Conservation (phyloP, 352 stramenopile species). For the Halophytophthora batemanensis region DNA sequence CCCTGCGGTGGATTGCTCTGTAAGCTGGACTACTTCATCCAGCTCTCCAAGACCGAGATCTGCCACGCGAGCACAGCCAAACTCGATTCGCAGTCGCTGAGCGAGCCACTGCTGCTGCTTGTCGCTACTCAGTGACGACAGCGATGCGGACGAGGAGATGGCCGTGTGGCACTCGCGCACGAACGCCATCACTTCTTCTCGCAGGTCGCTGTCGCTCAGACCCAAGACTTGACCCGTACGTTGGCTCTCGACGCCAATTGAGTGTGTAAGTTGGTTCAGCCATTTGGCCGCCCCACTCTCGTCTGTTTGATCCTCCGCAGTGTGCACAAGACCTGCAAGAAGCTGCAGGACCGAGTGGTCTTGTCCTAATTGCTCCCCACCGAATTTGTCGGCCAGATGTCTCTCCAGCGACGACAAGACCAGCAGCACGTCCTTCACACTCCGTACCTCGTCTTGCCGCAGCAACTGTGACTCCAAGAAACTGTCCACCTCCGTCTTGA, state of each 20-base stretch:
- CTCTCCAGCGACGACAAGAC: constrained; percentile 37
- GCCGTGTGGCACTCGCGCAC: constrained; percentile 21
- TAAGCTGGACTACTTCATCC: constrained; percentile 21
- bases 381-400: constrained; percentile 23
- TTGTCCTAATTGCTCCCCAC: constrained; percentile 18
- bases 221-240: background rate
- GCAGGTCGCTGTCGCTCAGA: constrained; percentile 9
- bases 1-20: constrained; percentile 8
- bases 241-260: background rate
- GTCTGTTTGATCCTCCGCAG: constrained; percentile 6
- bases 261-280: constrained; percentile 11
- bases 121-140: constrained; percentile 25
- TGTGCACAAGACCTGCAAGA: constrained; percentile 12
- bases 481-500: constrained; percentile 25
- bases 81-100: constrained; percentile 21
- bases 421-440: constrained; percentile 33
- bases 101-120: constrained; percentile 33
- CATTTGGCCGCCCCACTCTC: constrained; percentile 8
- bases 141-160: constrained; percentile 20
- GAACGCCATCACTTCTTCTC: constrained; percentile 25
- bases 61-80: constrained; percentile 19
- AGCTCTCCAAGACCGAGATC: constrained; percentile 17
- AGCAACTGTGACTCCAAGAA: constrained; percentile 24
- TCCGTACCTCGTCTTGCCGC: constrained; percentile 11
- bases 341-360: constrained; percentile 22